Percentiles rank a stretch among this genome's conserved stretches.
Evolutionary conservation across 495 filamentous ascomycete genomes (phyloP).

Genomic region (Neurospora sp.): DNA sequence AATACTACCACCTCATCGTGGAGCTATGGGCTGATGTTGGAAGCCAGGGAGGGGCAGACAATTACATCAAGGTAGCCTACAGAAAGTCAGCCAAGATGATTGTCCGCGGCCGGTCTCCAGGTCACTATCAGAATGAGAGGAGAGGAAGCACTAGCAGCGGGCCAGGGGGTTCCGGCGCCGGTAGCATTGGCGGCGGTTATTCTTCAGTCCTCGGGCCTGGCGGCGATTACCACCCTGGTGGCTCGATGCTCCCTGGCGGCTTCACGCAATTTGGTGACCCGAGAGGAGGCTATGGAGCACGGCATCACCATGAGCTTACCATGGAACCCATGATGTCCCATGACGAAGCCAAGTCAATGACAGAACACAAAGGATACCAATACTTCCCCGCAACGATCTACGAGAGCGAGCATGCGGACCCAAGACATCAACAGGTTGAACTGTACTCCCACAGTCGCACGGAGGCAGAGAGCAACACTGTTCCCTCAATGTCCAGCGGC

Average conservation of each 20-base stretch:
- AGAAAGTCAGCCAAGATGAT: slow-evolving; percentile 80
- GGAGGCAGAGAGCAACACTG: slow-evolving; percentile 24
- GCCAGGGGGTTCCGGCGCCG: slow-evolving; percentile 49
- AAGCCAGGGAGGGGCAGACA: slow-evolving; percentile 26
- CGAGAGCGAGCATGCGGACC: slow-evolving; percentile 25
- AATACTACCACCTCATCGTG: slow-evolving; percentile 87
- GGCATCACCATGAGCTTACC: slow-evolving; percentile 33
- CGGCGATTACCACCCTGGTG: slow-evolving; percentile 25
- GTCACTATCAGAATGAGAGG: slow-evolving; percentile 82
- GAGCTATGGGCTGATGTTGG: slow-evolving; percentile 76
- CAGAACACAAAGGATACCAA: slow-evolving; percentile 33
- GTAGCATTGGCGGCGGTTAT: slow-evolving; percentile 38
- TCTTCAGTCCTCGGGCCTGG: slow-evolving; percentile 24
- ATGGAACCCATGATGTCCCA: slow-evolving; percentile 34
- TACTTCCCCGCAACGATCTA: slow-evolving; percentile 38
- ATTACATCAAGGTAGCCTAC: slow-evolving; percentile 69
- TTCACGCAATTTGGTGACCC: slow-evolving; percentile 28
- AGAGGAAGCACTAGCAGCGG: slow-evolving; percentile 64
- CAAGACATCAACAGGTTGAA: slow-evolving; percentile 31
- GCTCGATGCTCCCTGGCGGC: slow-evolving; percentile 22
- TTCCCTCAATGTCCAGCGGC: slow-evolving; percentile 12
- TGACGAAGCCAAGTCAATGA: slow-evolving; percentile 37
- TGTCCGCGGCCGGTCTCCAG: slow-evolving; percentile 83
- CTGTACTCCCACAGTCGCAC: slow-evolving; percentile 29
- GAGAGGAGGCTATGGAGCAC: slow-evolving; percentile 27